Evolutionary conservation across 2,329 filamentous ascomycete species (phyloP).

Genomic region (Hyphodiscus sp.): DNA sequence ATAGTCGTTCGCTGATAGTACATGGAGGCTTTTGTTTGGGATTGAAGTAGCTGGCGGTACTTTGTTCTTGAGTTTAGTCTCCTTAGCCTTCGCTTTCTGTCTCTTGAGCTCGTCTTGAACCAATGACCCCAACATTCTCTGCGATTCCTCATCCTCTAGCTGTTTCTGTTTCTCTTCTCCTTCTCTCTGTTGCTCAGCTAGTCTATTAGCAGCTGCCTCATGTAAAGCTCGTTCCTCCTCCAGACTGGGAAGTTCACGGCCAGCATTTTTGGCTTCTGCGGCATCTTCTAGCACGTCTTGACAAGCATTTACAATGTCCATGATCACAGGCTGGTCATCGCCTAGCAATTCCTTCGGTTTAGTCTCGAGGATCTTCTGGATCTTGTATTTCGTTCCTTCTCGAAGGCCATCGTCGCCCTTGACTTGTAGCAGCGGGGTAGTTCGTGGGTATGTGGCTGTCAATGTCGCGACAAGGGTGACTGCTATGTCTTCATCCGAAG

Average conservation of each 20-base stretch:
- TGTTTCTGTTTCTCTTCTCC: constrained; percentile 40
- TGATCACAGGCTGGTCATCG: constrained; percentile 47
- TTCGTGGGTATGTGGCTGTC: constrained; percentile 87
- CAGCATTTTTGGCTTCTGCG: constrained; percentile 68
- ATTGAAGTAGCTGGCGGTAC: constrained; percentile 27
- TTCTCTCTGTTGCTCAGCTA: constrained; percentile 44
- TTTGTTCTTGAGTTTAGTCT: constrained; percentile 56
- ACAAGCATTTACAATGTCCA: constrained; percentile 42
- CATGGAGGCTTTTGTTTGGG: constrained; percentile 23
- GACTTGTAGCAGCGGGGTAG: constrained; percentile 64
- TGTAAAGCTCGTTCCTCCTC: constrained; percentile 84
- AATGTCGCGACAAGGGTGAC: constrained; percentile 72
- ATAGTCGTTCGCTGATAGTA: constrained; percentile 28
- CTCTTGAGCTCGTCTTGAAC: constrained; percentile 66
- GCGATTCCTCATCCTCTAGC: constrained; percentile 59
- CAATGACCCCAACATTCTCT: constrained; percentile 62
- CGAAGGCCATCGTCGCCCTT: constrained; percentile 59
- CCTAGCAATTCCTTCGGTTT: constrained; percentile 47
- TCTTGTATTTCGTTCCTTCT: constrained; percentile 63
- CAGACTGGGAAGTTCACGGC: constrained; percentile 73
- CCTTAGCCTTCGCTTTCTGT: constrained; percentile 57
- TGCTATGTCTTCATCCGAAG: constrained; percentile 63
- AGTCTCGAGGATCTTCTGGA: constrained; percentile 57
- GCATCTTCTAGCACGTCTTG: constrained; percentile 77
- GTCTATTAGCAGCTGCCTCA: constrained; percentile 61